Evolutionary conservation across 73 alveolate genomes (phyloP).

Genomic region (Tetrahymena elliotti): DNA sequence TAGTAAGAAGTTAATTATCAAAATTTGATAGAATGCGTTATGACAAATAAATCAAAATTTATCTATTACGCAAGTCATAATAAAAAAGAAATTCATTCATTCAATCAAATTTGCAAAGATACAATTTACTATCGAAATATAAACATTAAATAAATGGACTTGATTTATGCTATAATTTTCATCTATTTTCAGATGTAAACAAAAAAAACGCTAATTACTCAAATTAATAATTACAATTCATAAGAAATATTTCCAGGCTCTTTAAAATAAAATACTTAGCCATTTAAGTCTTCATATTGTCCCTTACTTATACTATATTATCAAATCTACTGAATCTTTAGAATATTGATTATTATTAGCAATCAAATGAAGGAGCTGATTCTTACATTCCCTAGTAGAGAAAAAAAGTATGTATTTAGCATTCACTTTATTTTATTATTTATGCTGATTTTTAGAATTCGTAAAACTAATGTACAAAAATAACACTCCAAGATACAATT

Average conservation of each 20-base stretch:
- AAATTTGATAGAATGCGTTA: background rate
- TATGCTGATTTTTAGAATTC: background rate
- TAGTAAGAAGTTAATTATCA: background rate
- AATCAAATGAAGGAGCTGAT: background rate
- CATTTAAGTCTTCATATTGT: background rate
- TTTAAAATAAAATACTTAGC: too few relatives aligned
- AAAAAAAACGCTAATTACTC: background rate
- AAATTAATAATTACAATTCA: too few relatives aligned
- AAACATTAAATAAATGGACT: background rate
- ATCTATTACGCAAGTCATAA: too few relatives aligned
- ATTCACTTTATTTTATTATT: background rate
- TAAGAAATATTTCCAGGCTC: background rate
- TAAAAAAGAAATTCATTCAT: too few relatives aligned
- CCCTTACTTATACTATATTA: background rate
- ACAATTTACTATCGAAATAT: background rate
- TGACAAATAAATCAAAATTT: background rate
- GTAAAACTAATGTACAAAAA: background rate
- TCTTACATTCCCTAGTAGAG: background rate
- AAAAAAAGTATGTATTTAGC: background rate
- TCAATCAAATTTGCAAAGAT: background rate
- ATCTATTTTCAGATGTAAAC: background rate
- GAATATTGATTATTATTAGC: background rate
- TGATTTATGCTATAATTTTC: background rate
- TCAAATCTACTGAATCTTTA: background rate
- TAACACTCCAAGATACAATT: background rate